Conservation (phyloP, 768 basidiomycete genomes). For the Tylopilus vinaceipallidus region DNA sequence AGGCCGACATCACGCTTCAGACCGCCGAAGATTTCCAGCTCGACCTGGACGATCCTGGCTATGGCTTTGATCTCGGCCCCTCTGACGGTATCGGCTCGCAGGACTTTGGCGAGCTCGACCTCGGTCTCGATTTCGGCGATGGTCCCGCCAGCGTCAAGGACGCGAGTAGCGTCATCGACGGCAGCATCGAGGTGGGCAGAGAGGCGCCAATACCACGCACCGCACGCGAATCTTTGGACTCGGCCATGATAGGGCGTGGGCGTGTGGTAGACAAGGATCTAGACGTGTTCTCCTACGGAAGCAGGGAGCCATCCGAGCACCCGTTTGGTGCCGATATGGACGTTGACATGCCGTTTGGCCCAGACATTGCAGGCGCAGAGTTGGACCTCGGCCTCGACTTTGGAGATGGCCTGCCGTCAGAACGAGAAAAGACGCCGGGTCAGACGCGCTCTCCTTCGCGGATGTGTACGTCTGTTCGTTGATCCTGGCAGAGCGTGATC, state of each 20-base stretch:
- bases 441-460: constrained; percentile 63
- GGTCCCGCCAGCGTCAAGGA: constrained; percentile 39
- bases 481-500: background rate
- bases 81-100: constrained; percentile 85
- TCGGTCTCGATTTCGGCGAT: constrained; percentile 78
- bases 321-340: constrained; percentile 58
- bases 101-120: constrained; percentile 69
- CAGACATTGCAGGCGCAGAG: constrained; percentile 51
- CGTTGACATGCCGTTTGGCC: constrained; percentile 48
- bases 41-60: constrained; percentile 53
- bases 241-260: constrained; percentile 52
- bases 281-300: constrained; percentile 62
- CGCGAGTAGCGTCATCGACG: constrained; percentile 49
- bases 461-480: constrained; percentile 58
- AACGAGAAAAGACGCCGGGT: constrained; percentile 53
- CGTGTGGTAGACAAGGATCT: constrained; percentile 50
- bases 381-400: constrained; percentile 73
- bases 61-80: constrained; percentile 77
- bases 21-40: constrained; percentile 71
- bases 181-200: constrained; percentile 74
- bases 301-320: constrained; percentile 64
- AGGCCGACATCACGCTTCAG: constrained; percentile 86
- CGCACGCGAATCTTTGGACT: constrained; percentile 57
- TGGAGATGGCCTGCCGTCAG: constrained; percentile 50
- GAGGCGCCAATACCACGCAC: constrained; percentile 53